Evolutionary conservation across 1,284 basidiomycete genomes (phyloP), one percentile per base, ranked within the genome.

Genomic region (Exobasidium rhododendri): DNA sequence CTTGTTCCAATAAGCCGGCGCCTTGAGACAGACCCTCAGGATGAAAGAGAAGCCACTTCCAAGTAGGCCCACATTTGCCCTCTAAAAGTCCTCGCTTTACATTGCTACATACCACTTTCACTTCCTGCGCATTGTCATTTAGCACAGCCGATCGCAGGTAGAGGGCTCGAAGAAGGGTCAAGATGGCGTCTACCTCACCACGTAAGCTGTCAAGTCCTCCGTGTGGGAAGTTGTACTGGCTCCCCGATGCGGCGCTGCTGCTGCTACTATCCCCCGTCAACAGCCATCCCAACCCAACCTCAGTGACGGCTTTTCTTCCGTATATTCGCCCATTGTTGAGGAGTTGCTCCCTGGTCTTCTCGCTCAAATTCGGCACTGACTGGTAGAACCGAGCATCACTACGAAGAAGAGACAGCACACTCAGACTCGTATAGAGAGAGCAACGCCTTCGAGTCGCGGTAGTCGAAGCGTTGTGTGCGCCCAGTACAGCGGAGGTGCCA

Each of bases 311-410:
- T 52, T 70, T 72, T 17, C 71, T 60, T 4, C 65, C 66, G 44
- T 70, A 73, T 3, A 70, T 46, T n/a, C 71, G 53, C 2, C 67
- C 67, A 28, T 71, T 71, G 61, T 73, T 69, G 14, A 69, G 32
- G 17, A 73, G 57, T 43, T 20, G n/a, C 26, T 50, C 26, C 2
- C 47, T n/a, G 13, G 47, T 50, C n/a, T 4, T 6, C 24, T 6
- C 20, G 64, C 69, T 50, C 0, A 43, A 14, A 43, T 22, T 32
- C 20, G 43, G 10, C 13, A 24, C 22, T 26, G 63, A 56, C 44
- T 68, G 62, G 26, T 66, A 73, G 31, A 56, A 53, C 1, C 53
- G 54, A 30, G 13, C 5, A 2, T 30, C 46, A 28, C 57, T 52
- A 29, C 70, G 67, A 11, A 73, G 58, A 32, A 71, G 56, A 6